Base-by-base conservation (phyloP, 352 stramenopile species). In the Phytophthora litchii region DNA sequence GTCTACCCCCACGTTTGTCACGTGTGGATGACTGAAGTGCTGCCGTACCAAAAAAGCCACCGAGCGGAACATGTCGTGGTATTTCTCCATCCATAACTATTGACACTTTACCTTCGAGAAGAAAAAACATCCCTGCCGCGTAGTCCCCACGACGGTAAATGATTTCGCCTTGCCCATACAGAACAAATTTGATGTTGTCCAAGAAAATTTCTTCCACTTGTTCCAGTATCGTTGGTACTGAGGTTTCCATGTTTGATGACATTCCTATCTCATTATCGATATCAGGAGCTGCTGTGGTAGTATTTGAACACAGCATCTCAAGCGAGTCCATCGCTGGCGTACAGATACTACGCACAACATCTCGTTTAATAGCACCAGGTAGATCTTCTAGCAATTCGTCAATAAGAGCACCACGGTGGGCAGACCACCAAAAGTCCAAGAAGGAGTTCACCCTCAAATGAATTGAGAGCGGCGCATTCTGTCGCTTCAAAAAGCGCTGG, bases 351-450 rank as follows among this genome's bases (percentile, higher is more conserved):
- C 62, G 63, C 2, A 81, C 55, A 13, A 90, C 85, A 29, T 88
- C 78, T 3, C 73, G 68, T 36, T 88, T 83, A 41, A 88, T 86
- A 9, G 51, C 73, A 17, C 48, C 54, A 0, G 80, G 80, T 1
- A 90, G 64, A 27, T 90, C 78, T 7, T 80, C 36, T 5, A 90
- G 48, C 8, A 90, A 46, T 19, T 88, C 72, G 31, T 78, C 74
- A 36, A 90, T 79, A 40, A 87, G 83, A 13, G 80, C 78, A 8
- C 80, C 78, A 8, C 80, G 75, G 36, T 89, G 80, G 4, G 77
- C 63, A 12, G 77, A 84, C 80, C 80, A 88, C 80, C 80, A 89
- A 16, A 81, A 89, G 41, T 89, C 77, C 11, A 89, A 38, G 38
- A 88, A 89, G 12, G 77, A 79, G 54, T 86, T 86, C 4, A 89